Conservation (phyloP, 768 basidiomycete genomes). For the Thelephora ganbajun region DNA sequence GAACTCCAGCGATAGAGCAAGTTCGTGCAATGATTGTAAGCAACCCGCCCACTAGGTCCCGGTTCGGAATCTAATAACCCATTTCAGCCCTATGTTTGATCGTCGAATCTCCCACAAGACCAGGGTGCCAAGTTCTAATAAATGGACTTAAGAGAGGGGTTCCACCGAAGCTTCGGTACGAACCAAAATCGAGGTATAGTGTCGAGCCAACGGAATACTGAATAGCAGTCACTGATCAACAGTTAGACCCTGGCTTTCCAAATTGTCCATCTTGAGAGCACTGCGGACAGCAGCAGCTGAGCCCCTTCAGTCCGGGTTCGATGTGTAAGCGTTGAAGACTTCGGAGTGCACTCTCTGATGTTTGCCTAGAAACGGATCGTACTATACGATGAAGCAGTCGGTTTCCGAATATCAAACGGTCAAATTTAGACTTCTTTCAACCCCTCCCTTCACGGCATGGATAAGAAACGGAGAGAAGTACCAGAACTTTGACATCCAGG, state of each 20-base stretch:
- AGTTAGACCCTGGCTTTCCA: conserved; percentile 37
- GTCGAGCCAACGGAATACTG: not conserved
- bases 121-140: conserved; percentile 45
- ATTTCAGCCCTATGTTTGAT: conserved; percentile 57
- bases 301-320: not conserved
- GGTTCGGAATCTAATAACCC: not conserved
- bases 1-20: conserved; percentile 12
- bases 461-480: conserved; percentile 35
- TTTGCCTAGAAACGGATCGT: conserved; percentile 15
- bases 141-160: conserved; percentile 74
- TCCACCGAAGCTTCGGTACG: conserved; percentile 52
- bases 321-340: not conserved
- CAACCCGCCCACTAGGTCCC: not conserved
- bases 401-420: conserved; percentile 34
- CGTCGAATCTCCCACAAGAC: conserved; percentile 27
- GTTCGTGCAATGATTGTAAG: conserved; percentile 63
- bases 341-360: not conserved
- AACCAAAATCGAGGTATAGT: conserved; percentile 45
- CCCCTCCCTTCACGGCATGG: conserved; percentile 50
- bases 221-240: not conserved
- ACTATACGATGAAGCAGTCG: conserved; percentile 29
- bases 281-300: conserved; percentile 7
- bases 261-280: conserved; percentile 33
- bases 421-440: conserved; percentile 32
- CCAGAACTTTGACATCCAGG: conserved; percentile 31